Evolutionary conservation across 768 basidiomycete genomes (phyloP), one percentile per base, ranked within the genome.

Genomic region (Gelatoporia subvermispora): DNA sequence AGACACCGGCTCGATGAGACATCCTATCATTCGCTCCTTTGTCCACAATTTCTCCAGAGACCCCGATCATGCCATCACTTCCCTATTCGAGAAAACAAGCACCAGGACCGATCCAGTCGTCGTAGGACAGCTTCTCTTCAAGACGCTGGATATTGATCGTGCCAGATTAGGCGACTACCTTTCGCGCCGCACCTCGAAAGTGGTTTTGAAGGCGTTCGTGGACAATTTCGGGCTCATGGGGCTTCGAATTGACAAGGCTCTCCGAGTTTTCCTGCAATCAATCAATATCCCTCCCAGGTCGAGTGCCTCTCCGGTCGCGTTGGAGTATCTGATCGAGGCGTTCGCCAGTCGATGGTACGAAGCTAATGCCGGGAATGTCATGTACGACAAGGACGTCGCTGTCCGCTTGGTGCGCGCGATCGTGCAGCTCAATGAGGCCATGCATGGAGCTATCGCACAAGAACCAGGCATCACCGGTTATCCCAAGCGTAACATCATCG

Each of bases 261-360:
- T 99, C 47, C 82, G 95, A 45, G 79, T 85, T 42, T 98, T 98
- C 72, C 70, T 97, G 50, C 81, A 91, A 58, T 85, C 93, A 7
- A 65, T 97, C 34, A 75, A 87, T 57, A 60, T 86, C n/a, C 81
- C 84, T 7, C 59, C 69, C 23, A 73, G 76, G 34, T 50, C 65
- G 60, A 17, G 62, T 15, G 67, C 72, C 42, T 66, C 68, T 45
- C 62, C 70, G 37, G 68, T 62, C 41, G 67, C 77, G 4, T 64
- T 84, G 25, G 89, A 93, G 54, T 75, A 83, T 56, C 71, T 96
- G 2, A 74, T 97, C 24, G 83, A 89, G 58, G 79, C 85, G 9
- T 93, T 99, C 62, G 88, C 93, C 13, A 76, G 79, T 55, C 79
- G 88, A 23, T 98, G 93, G 89, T 89, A 90, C 58, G 88, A 93